Base-by-base conservation (phyloP, 768 basidiomycete genomes). In the Pleurotus sapidus region DNA sequence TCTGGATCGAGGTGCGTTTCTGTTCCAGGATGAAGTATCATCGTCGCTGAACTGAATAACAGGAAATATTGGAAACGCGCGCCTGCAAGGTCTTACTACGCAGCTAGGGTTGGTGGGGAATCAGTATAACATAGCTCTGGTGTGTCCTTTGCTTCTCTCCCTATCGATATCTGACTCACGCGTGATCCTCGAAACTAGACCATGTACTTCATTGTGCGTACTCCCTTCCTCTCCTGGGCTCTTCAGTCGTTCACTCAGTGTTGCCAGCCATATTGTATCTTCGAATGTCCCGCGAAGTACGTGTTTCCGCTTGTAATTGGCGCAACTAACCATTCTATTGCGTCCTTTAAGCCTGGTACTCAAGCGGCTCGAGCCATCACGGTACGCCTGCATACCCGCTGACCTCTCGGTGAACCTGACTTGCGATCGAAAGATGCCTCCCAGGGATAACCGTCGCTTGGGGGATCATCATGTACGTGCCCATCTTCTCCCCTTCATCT, bases 221-320 rank as follows among this genome's bases (percentile, higher is more conserved):
- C 20, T 51, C 38, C 18, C 5, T 23, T 23, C 23, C 25, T 15
- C 15, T 14, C 54, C 17, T 20, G 11, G 49, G 50, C 40, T 54
- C 18, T 7, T 43, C 51, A n/a, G 34, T n/a, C 39, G 24, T 47
- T 27, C 34, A 46, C 43, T 15, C 57, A 24, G 43, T 7, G 8
- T n/a, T 57, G 2, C 24, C 60, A 82, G 83, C 81, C 81, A 6
- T 84, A 82, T 60, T 84, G 83, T 63, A 72, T 82, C 49, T 86
- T 85, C 57, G 88, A 89, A 71, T 85, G 82, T 58, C 88, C 88
- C 0, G 80, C 85, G 24, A 91, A 90, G 86, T 88, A 59, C 25
- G 76, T 64, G 12, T 23, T n/a, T 47, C 0, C 1, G 14, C 15
- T n/a, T 5, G 6, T 23, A 18, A n/a, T 8, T 55, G 4, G 27